phyloP scores from a whole-genome alignment of 805 yeast genomes.

The Teunomyces stri region DNA sequence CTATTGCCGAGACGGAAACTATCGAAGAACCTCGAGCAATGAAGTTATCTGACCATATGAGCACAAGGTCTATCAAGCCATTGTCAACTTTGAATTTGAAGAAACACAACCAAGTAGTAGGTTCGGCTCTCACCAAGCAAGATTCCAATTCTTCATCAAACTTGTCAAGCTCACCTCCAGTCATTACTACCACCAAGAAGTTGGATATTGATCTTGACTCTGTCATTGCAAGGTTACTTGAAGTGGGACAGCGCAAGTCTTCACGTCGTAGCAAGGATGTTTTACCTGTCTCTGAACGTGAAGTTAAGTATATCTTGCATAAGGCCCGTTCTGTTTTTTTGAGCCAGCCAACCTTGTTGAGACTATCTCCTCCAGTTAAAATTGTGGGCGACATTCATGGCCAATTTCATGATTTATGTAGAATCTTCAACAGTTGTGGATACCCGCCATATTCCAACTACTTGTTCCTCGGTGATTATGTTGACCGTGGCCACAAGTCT shows the following conservation, averaged over 20 bases:
- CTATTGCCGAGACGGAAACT: constrained; percentile 20
- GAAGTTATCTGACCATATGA: constrained; percentile 7
- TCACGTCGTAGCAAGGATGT: constrained; percentile 35
- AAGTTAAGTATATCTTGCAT: constrained; percentile 56
- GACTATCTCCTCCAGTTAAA: constrained; percentile 74
- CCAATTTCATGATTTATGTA: constrained; percentile 51
- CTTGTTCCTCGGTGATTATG: constrained; percentile 57
- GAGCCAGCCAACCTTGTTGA: constrained; percentile 62
- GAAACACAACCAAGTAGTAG: constrained; percentile 8
- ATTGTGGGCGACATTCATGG: constrained; percentile 85
- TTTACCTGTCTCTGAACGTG: constrained; percentile 50
- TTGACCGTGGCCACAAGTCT: constrained; percentile 58
- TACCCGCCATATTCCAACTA: constrained; percentile 58
- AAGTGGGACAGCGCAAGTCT: constrained; percentile 35
- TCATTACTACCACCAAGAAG: constrained; percentile 15
- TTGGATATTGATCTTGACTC: constrained; percentile 55
- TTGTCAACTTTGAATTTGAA: constrained; percentile 11
- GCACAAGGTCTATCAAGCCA: constrained; percentile 8
- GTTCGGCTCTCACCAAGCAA: constrained; percentile 6
- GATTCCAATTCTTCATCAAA: constrained; percentile 15
- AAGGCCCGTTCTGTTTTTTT: constrained; percentile 59
- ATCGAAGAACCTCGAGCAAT: constrained; percentile 7
- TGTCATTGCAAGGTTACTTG: constrained; percentile 58
- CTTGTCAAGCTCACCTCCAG: constrained; percentile 24
- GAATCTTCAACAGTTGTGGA: constrained; percentile 58